These are phyloP conservation scores for Sistotremastrum suecicum DNA, from an alignment of 768 basidiomycete genomes.

Conservation along the genomic window DNA sequence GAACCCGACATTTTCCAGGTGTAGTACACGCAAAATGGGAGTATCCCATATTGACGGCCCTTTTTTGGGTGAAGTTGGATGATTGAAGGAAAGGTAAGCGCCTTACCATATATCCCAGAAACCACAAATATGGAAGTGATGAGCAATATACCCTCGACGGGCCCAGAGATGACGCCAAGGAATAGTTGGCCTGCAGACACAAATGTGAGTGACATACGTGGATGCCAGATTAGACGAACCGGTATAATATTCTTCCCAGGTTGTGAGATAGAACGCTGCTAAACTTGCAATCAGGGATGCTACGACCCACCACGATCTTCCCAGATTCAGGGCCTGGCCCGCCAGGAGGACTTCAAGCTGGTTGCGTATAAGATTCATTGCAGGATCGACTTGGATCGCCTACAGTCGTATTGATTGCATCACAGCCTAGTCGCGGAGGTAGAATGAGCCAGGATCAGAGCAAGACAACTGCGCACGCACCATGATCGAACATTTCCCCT, in stretches of 20 bases:
- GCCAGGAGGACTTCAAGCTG: constrained; percentile 82
- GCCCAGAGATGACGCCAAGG: constrained; percentile 88
- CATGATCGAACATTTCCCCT: constrained; percentile 98
- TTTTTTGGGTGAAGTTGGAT: constrained; percentile 13
- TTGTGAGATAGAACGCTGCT: constrained; percentile 67
- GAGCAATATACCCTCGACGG: constrained; percentile 90
- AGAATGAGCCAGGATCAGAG: background rate
- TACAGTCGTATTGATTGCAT: constrained; percentile 92
- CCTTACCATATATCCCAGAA: constrained; percentile 60
- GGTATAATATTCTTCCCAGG: constrained; percentile 82
- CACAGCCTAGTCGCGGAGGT: constrained; percentile 42
- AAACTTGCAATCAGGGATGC: constrained; percentile 65
- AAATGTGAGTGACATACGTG: background rate
- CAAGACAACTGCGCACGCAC: constrained; percentile 23
- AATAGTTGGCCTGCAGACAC: constrained; percentile 55
- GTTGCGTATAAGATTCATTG: background rate
- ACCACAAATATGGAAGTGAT: constrained; percentile 64
- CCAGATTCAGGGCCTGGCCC: constrained; percentile 76
- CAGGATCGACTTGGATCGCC: constrained; percentile 7
- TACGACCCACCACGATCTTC: constrained; percentile 95
- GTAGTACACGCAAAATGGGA: constrained; percentile 32
- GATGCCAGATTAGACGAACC: constrained; percentile 25
- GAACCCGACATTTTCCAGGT: constrained; percentile 35
- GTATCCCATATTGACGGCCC: constrained; percentile 73
- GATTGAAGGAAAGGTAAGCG: background rate